phyloP scores from a whole-genome alignment of 176 grass and related monocot genomes.

The Poa annua region DNA sequence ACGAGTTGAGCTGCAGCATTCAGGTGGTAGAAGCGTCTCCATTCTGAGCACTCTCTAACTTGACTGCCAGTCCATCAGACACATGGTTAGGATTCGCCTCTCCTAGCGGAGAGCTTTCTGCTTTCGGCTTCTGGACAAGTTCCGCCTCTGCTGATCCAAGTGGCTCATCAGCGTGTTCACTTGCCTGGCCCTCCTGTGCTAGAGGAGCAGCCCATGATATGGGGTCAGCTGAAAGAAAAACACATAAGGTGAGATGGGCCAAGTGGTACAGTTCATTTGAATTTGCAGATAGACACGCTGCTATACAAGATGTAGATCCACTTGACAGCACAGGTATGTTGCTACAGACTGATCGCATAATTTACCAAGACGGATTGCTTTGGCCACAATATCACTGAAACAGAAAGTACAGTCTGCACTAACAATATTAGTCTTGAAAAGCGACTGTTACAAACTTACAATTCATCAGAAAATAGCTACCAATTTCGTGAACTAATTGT shows the following conservation, averaged over 20 bases:
- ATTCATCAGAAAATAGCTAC: not conserved
- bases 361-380: not conserved
- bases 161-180: constrained; percentile 8
- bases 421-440: constrained; percentile 22
- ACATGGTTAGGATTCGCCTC: constrained; percentile 37
- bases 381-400: not conserved
- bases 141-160: constrained; percentile 29
- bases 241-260: constrained; percentile 21
- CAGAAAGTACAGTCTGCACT: constrained; percentile 10
- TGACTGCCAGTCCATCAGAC: constrained; percentile 33
- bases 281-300: constrained; percentile 20
- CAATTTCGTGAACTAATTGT: not conserved
- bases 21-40: constrained; percentile 43
- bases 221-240: constrained; percentile 49
- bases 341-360: not conserved
- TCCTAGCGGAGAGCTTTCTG: not conserved
- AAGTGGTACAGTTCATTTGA: constrained; percentile 5
- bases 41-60: constrained; percentile 50
- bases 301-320: not conserved
- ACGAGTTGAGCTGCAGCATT: not conserved
- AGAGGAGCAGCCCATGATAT: constrained; percentile 59
- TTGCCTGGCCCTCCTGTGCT: constrained; percentile 2
- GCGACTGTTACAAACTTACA: not conserved
- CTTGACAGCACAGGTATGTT: not conserved
- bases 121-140: constrained; percentile 41